Conservation (phyloP, 768 basidiomycete genomes). For the Gymnopilus dilepis region DNA sequence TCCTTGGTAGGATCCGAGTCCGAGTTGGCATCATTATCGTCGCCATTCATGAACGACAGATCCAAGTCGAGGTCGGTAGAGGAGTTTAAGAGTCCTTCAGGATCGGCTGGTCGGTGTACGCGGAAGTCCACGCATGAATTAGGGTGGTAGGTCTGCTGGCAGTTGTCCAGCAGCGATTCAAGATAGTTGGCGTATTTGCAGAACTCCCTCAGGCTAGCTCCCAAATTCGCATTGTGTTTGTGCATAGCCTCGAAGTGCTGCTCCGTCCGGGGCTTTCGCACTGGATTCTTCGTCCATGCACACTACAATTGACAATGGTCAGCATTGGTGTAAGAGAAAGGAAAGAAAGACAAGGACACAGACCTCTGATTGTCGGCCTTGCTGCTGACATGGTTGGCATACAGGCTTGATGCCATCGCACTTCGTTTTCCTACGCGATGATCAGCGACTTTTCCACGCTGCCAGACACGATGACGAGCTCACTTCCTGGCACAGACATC, state of each 20-base stretch:
- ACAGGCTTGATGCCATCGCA: conserved; percentile 51
- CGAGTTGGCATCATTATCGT: conserved; percentile 30
- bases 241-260: conserved; percentile 51
- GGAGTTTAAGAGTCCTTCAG: conserved; percentile 21
- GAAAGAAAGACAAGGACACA: conserved; percentile 12
- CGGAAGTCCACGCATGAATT: conserved; percentile 26
- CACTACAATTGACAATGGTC: conserved; percentile 36
- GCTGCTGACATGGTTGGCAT: conserved; percentile 44
- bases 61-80: conserved; percentile 24
- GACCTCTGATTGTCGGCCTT: conserved; percentile 47
- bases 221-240: conserved; percentile 44
- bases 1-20: conserved; percentile 39
- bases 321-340: background rate
- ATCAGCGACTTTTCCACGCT: conserved; percentile 19
- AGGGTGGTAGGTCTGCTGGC: conserved; percentile 39
- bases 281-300: conserved; percentile 47
- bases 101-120: conserved; percentile 26
- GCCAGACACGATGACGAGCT: conserved; percentile 15
- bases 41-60: conserved; percentile 12
- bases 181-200: conserved; percentile 45
- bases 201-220: conserved; percentile 42
- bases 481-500: conserved; percentile 41
- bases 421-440: conserved; percentile 44
- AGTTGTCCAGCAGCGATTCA: conserved; percentile 49
- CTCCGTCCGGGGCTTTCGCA: conserved; percentile 48